Percentiles rank a stretch among this genome's conserved stretches.
Conservation (phyloP, 129 eudicot species). For the Logfia minima region DNA sequence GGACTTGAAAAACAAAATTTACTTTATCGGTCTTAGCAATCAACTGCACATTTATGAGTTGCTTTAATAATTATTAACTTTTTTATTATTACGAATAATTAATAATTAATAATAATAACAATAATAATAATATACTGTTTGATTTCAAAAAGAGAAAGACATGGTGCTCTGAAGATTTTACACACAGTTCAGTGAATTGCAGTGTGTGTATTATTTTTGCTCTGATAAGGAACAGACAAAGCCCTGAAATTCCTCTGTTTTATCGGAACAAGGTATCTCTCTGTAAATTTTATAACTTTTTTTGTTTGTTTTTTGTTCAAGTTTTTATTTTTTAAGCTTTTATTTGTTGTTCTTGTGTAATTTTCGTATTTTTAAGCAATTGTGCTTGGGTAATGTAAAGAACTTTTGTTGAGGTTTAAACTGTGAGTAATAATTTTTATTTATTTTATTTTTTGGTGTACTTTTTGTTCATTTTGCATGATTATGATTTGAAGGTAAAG, state of each 20-base stretch:
- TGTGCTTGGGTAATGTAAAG: constrained; percentile 8
- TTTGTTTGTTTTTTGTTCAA: not conserved
- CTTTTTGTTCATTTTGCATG: constrained; percentile 15
- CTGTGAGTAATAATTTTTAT: not conserved
- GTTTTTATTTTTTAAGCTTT: constrained; percentile 7
- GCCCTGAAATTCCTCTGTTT: constrained; percentile 16
- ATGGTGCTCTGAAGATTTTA: constrained; percentile 26
- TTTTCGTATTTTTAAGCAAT: not conserved
- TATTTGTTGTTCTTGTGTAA: constrained; percentile 1
- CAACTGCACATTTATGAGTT: constrained; percentile 15
- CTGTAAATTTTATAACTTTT: not conserved
- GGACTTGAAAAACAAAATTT: constrained; percentile 37
- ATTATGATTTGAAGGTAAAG: constrained; percentile 24
- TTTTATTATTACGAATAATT: not conserved
- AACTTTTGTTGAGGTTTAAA: not conserved
- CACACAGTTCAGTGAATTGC: constrained; percentile 18
- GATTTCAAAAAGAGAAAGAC: constrained; percentile 16
- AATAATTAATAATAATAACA: not conserved
- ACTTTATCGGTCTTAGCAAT: constrained; percentile 41
- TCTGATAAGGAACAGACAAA: constrained; percentile 4
- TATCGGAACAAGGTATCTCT: constrained; percentile 24
- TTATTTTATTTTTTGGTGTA: not conserved
- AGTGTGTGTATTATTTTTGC: constrained; percentile 13
- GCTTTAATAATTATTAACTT: constrained; percentile 14
- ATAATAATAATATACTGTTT: constrained; percentile 6